Evolutionary conservation across 371 early-diverging fungal genomes (phyloP).

Genomic region (Mortierella sp.): DNA sequence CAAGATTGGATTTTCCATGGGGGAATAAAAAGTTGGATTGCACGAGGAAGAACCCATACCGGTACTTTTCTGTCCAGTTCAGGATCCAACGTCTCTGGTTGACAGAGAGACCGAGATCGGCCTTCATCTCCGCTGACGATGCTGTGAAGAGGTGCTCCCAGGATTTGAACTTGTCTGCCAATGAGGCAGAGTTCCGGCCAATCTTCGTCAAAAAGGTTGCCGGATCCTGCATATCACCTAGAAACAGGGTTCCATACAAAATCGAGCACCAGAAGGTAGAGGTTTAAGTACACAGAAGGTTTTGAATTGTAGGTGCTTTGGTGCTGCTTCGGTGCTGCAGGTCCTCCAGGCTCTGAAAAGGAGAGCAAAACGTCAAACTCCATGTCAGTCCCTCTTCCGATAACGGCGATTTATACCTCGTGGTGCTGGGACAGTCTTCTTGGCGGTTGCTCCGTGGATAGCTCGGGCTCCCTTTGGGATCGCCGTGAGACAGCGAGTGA

Average conservation of each 20-base stretch:
- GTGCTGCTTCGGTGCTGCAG: too few relatives aligned
- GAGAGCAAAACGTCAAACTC: too few relatives aligned
- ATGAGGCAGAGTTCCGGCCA: slow-evolving; percentile 60
- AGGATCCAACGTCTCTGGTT: slow-evolving; percentile 57
- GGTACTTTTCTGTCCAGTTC: slow-evolving; percentile 54
- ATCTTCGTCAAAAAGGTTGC: slow-evolving; percentile 64
- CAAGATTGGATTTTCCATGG: too few relatives aligned
- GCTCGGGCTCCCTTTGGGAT: slow-evolving; percentile 24
- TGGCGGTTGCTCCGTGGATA: slow-evolving; percentile 33
- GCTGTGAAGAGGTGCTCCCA: slow-evolving; percentile 72
- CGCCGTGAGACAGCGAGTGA: slow-evolving; percentile 38
- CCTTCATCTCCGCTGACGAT: slow-evolving; percentile 61
- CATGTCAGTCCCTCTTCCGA: not conserved
- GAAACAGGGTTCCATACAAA: too few relatives aligned
- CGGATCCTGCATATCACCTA: slow-evolving; percentile 56
- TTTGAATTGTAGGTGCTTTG: too few relatives aligned
- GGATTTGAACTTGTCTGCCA: slow-evolving; percentile 66
- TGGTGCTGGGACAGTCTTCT: slow-evolving; percentile 45
- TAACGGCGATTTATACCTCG: slow-evolving; percentile 25
- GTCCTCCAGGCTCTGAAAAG: too few relatives aligned
- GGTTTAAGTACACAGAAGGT: too few relatives aligned
- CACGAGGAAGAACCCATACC: slow-evolving; percentile 18
- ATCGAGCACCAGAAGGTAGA: too few relatives aligned
- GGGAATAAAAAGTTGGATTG: too few relatives aligned
- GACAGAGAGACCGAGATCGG: slow-evolving; percentile 58